Conservation (phyloP, 805 yeast genomes). For the Ascoidea asiatica region DNA sequence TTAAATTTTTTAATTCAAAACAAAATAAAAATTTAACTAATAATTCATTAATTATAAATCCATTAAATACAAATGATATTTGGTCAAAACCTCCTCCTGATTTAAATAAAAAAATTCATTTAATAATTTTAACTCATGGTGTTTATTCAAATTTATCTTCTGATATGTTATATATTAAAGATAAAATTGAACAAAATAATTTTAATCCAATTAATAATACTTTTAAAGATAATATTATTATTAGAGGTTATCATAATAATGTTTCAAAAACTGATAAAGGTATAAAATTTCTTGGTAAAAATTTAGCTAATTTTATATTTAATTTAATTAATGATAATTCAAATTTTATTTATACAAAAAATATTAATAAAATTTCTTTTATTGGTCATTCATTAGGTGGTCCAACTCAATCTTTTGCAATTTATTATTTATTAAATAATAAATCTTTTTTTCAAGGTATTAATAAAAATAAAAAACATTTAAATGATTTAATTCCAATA, state of each 20-base stretch:
- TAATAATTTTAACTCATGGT: conserved; percentile 84
- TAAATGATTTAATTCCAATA: conserved; percentile 30
- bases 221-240: conserved; percentile 53
- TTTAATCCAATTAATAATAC: conserved; percentile 14
- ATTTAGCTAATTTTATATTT: conserved; percentile 63
- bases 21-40: conserved; percentile 1
- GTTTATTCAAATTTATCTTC: conserved; percentile 82
- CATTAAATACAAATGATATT: conserved; percentile 46
- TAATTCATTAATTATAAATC: conserved; percentile 15
- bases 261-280: conserved; percentile 86
- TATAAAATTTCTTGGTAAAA: conserved; percentile 65
- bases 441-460: conserved; percentile 5
- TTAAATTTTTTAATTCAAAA: neutral
- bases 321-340: conserved; percentile 32
- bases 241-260: conserved; percentile 75
- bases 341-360: conserved; percentile 15
- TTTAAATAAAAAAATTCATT: conserved; percentile 50
- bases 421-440: conserved; percentile 54
- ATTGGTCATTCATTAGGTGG: conserved; percentile 94
- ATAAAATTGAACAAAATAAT: conserved; percentile 42
- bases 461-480: conserved; percentile 3
- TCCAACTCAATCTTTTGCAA: conserved; percentile 77
- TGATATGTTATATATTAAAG: conserved; percentile 82
- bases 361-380: conserved; percentile 61
- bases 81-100: conserved; percentile 61